A percentile compares a stretch with the other conserved stretches of the same genome.
phyloP scores from a whole-genome alignment of 2,329 filamentous ascomycete genomes.

The Xylariaceae sp. region DNA sequence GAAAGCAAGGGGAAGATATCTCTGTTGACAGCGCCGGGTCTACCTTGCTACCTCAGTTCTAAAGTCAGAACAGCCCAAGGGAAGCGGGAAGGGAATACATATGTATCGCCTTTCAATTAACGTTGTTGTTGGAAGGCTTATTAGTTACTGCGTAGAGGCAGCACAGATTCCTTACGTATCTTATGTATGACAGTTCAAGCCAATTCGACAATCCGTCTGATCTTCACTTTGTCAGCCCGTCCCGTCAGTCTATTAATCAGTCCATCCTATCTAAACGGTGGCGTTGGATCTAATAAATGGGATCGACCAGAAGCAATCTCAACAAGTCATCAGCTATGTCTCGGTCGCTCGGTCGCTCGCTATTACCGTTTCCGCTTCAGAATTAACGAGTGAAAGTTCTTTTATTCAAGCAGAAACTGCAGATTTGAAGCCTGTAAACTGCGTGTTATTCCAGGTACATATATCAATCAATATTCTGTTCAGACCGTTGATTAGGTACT shows the following conservation, averaged over 20 bases:
- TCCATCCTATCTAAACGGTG: constrained; percentile 7
- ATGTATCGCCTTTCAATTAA: too few relatives aligned
- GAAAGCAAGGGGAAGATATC: neutral
- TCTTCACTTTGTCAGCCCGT: constrained; percentile 9
- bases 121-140: neutral
- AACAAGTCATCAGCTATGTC: constrained; percentile 1
- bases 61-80: neutral
- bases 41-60: neutral
- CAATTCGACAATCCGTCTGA: constrained; percentile 8
- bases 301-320: constrained; percentile 6
- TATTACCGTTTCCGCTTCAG: too few relatives aligned
- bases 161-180: neutral
- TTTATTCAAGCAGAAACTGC: neutral
- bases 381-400: neutral
- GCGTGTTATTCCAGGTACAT: too few relatives aligned
- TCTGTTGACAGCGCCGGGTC: neutral
- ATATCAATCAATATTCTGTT: too few relatives aligned
- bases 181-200: constrained; percentile 17
- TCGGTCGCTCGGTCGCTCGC: neutral
- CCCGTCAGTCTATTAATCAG: neutral
- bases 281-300: constrained; percentile 12
- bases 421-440: neutral
- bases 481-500: too few relatives aligned
- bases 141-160: neutral
- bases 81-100: too few relatives aligned